Evolutionary conservation across 2,329 filamentous ascomycete genomes (phyloP), one percentile per base, ranked within the genome.

Genomic region (Colletotrichum kahawae): DNA sequence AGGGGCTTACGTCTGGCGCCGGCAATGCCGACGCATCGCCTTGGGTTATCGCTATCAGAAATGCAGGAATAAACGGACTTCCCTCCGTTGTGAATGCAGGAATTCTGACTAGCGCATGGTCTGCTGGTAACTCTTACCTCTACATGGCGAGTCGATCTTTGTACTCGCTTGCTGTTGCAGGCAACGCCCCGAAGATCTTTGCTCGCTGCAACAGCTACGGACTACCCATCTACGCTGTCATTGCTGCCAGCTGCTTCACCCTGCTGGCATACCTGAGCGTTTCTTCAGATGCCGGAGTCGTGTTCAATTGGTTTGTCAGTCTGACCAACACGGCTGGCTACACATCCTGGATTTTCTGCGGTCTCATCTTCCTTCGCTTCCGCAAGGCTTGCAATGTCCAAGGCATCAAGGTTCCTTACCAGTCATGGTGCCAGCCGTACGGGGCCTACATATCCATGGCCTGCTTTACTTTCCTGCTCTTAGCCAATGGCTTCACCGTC

Each of bases 201-300:
- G 48, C 54, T 16, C 48, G 63, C 18, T 71, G 69, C 31, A 71
- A 38, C 27, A 60, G 54, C 48, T 60, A 67, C 38, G 69, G 69
- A 13, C 31, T 71, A 2, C 69, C 69, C 3, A 71, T 67, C 48
- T 71, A 67, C n/a, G 51, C 62, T 6, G 62, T 89, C 84, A 6
- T 82, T 9, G 82, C 90, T 31, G 89, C 90, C 1, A 87, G 92
- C 74, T 79, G 88, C 3, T 89, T 95, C 73, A 88, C 90, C 8
- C 86, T 93, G 16, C 84, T 95, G 24, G 89, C 89, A 14, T 95
- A 94, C 80, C 18, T 67, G 7, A 91, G 93, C 79, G 87, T 93
- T 57, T 91, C 88, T 31, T 89, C 89, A 78, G 82, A 85, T 68
- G 88, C 91, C 1, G 86, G 90, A 2, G 88, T 91, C 34, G 93